These are phyloP conservation scores for Pelargonium nanum DNA, from an alignment of 345 rosid genomes.

Conservation along the genomic window DNA sequence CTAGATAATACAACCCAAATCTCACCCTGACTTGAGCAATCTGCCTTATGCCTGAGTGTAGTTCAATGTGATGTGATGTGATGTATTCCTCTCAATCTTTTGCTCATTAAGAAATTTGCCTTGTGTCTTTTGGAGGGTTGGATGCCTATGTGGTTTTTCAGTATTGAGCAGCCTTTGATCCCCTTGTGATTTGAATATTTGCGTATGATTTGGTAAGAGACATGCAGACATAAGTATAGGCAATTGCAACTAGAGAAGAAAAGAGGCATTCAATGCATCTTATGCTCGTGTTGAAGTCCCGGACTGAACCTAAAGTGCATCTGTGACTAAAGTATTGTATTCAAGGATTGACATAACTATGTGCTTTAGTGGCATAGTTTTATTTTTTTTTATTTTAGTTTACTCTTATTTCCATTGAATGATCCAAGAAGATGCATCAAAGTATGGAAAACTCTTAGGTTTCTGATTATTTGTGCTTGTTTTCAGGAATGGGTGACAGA, in stretches of 20 bases:
- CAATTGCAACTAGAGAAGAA: neutral
- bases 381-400: too few species aligned
- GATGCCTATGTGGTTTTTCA: neutral
- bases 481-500: constrained; percentile 99
- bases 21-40: neutral
- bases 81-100: neutral
- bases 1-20: neutral
- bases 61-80: too few species aligned
- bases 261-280: neutral
- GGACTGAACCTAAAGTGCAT: neutral
- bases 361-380: too few species aligned
- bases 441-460: neutral
- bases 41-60: neutral
- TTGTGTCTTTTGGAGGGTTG: neutral
- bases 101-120: neutral
- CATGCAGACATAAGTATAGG: neutral
- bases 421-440: neutral
- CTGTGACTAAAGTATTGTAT: too few species aligned
- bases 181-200: neutral
- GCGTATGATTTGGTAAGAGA: neutral
- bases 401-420: neutral
- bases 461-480: constrained; percentile 4
- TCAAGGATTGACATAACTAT: neutral
- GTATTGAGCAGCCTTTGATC: neutral
- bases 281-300: neutral